phyloP scores from a whole-genome alignment of 2,329 filamentous ascomycete genomes.

The Biscogniauxia mediterranea region DNA sequence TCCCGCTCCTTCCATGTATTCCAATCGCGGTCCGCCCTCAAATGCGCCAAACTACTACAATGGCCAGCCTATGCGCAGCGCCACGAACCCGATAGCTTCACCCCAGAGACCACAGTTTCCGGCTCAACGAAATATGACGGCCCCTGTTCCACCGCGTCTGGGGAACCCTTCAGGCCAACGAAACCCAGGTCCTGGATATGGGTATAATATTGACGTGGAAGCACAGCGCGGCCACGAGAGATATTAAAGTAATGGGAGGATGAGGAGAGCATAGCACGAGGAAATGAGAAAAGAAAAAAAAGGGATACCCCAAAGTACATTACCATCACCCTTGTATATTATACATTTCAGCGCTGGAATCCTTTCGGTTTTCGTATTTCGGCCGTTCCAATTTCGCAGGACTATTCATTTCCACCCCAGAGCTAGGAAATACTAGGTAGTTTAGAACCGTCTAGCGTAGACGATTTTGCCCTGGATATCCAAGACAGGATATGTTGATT shows the following conservation, averaged over 20 bases:
- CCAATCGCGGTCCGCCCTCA: conserved; percentile 22
- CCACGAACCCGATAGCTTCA: conserved; percentile 38
- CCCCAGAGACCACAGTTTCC: conserved; percentile 34
- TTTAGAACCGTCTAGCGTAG: not conserved
- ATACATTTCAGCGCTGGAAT: not conserved
- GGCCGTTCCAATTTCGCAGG: not conserved
- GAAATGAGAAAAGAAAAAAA: not conserved
- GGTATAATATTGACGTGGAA: conserved; percentile 30
- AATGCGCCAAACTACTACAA: conserved; percentile 23
- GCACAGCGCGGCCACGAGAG: conserved; percentile 22
- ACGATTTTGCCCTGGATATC: not conserved
- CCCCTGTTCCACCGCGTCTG: conserved; percentile 36
- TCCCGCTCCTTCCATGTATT: conserved; percentile 33
- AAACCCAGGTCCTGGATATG: conserved; percentile 25
- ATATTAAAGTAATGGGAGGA: conserved; percentile 22
- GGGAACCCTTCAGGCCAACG: conserved; percentile 28
- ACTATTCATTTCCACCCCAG: not conserved
- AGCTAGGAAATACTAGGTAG: not conserved
- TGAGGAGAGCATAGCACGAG: conserved; percentile 1
- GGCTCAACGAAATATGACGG: conserved; percentile 47
- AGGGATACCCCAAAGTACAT: not conserved
- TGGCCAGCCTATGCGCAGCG: conserved; percentile 37
- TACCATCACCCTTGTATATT: not conserved
- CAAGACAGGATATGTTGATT: not conserved
- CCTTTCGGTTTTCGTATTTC: not conserved